A percentile compares a stretch with the other conserved stretches of the same genome.
phyloP scores from a whole-genome alignment of 768 basidiomycete genomes.

The Pisolithus sp. region DNA sequence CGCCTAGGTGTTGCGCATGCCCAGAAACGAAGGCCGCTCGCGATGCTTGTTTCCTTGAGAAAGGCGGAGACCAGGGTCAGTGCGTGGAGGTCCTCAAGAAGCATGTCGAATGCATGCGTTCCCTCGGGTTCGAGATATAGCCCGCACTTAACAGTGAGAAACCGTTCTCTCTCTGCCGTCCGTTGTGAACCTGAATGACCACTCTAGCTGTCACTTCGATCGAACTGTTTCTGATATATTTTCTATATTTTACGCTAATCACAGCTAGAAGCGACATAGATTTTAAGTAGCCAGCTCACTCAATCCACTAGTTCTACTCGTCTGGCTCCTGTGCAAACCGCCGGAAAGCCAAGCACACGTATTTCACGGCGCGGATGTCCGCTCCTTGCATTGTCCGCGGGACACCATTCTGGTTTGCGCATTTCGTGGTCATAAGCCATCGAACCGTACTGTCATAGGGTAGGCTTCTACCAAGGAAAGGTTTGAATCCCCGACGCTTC shows the following conservation, averaged over 20 bases:
- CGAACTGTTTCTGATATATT: too few species aligned
- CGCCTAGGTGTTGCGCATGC: conserved; percentile 86
- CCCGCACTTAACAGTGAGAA: background rate
- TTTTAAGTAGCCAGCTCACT: background rate
- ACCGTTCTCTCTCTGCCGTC: background rate
- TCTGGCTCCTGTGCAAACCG: too few species aligned
- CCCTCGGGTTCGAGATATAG: conserved; percentile 81
- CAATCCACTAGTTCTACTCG: background rate
- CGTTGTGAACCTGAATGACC: background rate
- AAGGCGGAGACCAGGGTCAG: conserved; percentile 60
- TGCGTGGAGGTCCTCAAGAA: conserved; percentile 75
- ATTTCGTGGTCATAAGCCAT: too few species aligned
- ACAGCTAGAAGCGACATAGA: background rate
- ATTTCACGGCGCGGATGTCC: too few species aligned
- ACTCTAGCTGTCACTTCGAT: background rate
- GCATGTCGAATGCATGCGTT: conserved; percentile 88
- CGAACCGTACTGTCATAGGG: too few species aligned
- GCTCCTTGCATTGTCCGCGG: too few species aligned
- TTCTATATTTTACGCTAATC: background rate
- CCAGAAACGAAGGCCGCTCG: conserved; percentile 88
- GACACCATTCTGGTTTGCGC: too few species aligned
- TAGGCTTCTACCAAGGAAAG: too few species aligned
- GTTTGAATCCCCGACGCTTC: too few species aligned
- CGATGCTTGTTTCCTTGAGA: conserved; percentile 88
- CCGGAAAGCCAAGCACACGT: too few species aligned